A percentile compares a stretch with the other conserved stretches of the same genome.
phyloP scores from a whole-genome alignment of 192 early-diverging fungal species.

The Thoreauomyces humboldtii region DNA sequence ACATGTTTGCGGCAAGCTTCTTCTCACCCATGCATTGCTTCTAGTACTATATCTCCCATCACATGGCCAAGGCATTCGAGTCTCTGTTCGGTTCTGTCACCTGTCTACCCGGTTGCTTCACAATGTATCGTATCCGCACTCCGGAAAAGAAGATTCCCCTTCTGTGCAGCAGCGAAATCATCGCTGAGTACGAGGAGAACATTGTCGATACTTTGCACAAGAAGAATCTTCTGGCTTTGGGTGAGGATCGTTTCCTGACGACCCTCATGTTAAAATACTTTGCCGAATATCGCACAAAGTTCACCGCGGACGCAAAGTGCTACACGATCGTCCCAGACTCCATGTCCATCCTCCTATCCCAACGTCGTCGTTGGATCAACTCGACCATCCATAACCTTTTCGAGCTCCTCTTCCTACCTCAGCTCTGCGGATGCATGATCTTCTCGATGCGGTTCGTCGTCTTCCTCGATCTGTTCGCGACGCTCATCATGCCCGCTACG shows the following conservation, averaged over 20 bases:
- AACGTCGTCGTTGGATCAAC: constrained; percentile 98
- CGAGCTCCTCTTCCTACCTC: constrained; percentile 88
- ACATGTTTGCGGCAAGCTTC: too few species aligned
- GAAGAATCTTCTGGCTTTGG: constrained; percentile 93
- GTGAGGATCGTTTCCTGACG: constrained; percentile 94
- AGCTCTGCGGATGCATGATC: constrained; percentile 95
- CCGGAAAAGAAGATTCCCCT: constrained; percentile 81
- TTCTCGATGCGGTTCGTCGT: constrained; percentile 98
- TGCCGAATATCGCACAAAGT: constrained; percentile 92
- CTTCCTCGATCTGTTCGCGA: constrained; percentile 90
- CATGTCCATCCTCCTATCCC: constrained; percentile 84
- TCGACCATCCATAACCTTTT: constrained; percentile 97
- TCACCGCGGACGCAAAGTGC: constrained; percentile 87
- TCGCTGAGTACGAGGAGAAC: constrained; percentile 88
- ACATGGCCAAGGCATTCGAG: constrained; percentile 96
- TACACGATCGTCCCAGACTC: constrained; percentile 91
- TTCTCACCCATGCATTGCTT: too few species aligned
- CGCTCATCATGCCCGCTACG: constrained; percentile 88
- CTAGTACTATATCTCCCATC: constrained; percentile 97
- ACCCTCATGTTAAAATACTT: constrained; percentile 83
- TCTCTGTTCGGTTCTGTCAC: constrained; percentile 96
- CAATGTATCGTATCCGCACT: constrained; percentile 94
- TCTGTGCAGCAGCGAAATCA: constrained; percentile 79
- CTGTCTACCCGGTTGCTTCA: constrained; percentile 97
- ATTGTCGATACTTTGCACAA: constrained; percentile 93